phyloP scores from a whole-genome alignment of 2,329 filamentous ascomycete genomes.

The Byssothecium circinans region DNA sequence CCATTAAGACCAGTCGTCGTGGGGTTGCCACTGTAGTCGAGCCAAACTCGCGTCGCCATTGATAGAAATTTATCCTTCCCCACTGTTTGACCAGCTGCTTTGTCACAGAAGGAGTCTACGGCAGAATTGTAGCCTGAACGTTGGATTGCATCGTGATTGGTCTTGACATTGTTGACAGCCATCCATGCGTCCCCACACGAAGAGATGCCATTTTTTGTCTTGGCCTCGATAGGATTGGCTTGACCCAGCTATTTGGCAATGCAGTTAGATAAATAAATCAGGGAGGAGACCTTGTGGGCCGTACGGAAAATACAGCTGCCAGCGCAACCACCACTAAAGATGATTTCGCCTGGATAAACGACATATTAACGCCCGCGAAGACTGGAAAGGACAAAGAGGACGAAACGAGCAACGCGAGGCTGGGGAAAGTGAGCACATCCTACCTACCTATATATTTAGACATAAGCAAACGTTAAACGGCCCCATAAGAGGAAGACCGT shows the following conservation, averaged over 20 bases:
- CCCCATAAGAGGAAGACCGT: no score
- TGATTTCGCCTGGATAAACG: background rate
- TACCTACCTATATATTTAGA: no score
- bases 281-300: background rate
- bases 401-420: background rate
- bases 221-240: background rate
- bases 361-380: background rate
- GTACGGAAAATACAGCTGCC: background rate
- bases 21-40: slow-evolving; percentile 10
- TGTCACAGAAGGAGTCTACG: slow-evolving; percentile 17
- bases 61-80: slow-evolving; percentile 10
- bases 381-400: background rate
- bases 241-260: background rate
- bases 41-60: slow-evolving; percentile 14
- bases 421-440: background rate
- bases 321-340: background rate
- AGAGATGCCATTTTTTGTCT: slow-evolving; percentile 9
- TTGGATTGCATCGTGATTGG: slow-evolving; percentile 8
- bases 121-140: slow-evolving; percentile 15
- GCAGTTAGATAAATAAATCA: background rate
- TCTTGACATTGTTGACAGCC: slow-evolving; percentile 12
- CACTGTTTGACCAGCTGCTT: slow-evolving; percentile 11
- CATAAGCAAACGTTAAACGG: no score
- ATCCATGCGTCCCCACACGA: slow-evolving; percentile 11
- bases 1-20: slow-evolving; percentile 14